Conservation (phyloP, 176 grass and related monocot genomes). For the Tillandsia leiboldiana region DNA sequence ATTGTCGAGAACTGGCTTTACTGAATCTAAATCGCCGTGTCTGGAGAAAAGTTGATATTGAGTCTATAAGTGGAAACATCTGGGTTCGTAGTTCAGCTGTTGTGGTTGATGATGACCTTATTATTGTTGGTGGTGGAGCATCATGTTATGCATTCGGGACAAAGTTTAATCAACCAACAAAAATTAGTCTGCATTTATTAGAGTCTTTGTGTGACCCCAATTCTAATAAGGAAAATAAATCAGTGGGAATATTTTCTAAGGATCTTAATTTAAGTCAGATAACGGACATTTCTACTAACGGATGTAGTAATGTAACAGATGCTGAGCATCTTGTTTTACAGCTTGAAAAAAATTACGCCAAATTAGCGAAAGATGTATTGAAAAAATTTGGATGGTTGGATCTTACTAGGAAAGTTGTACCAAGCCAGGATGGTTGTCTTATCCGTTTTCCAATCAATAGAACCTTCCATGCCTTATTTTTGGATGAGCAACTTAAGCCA, state of each 20-base stretch:
- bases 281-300: conserved; percentile 13
- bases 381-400: conserved; percentile 88
- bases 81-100: conserved; percentile 72
- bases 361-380: conserved; percentile 68
- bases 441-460: conserved; percentile 57
- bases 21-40: conserved; percentile 43
- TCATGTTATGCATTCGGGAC: conserved; percentile 98
- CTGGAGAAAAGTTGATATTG: conserved; percentile 53
- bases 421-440: conserved; percentile 41
- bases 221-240: conserved; percentile 14
- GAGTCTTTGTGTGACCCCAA: conserved; percentile 25
- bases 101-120: conserved; percentile 58
- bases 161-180: conserved; percentile 70
- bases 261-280: background rate
- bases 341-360: conserved; percentile 67
- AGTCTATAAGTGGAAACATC: conserved; percentile 46
- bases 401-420: conserved; percentile 70
- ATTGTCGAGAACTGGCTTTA: conserved; percentile 55
- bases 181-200: conserved; percentile 56
- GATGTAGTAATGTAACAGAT: conserved; percentile 15
- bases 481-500: conserved; percentile 25
- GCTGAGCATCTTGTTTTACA: conserved; percentile 37
- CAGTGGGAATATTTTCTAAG: background rate
- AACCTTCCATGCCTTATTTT: conserved; percentile 33
- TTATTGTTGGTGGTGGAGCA: conserved; percentile 78